Base-by-base conservation (phyloP, 1,284 basidiomycete species). In the Naganishia cerealis region DNA sequence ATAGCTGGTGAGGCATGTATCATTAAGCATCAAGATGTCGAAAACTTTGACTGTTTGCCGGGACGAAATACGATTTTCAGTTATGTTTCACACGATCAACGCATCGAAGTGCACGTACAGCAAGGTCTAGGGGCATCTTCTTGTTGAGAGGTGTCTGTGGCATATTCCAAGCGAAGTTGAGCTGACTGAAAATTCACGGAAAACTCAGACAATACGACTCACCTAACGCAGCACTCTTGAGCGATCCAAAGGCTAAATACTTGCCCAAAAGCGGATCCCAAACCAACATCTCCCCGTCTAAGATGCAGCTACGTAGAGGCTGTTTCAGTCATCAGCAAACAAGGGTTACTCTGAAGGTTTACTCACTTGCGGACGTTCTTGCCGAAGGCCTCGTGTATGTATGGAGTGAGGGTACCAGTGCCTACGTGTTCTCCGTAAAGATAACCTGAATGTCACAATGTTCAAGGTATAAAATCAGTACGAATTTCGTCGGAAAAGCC, bases 211-310 rank as follows among this genome's bases (percentile, higher is more conserved):
- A n/a, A 16, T 15, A 18, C 18, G 15, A 36, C 83, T 65, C 71
- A 91, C 91, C 88, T 9, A 88, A 81, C 1, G 92, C 93, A 40
- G 92, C 91, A 0, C 91, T 91, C 79, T 97, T 98, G 59, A 98
- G 81, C 0, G 87, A 90, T 0, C 94, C 94, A 72, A 98, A 97
- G 0, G 93, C 90, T 13, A 94, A 82, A 75, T 91, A 91, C 53
- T 90, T 86, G 71, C 90, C 88, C 0, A 90, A 87, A 1, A 89
- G 83, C 0, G 94, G 94, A 77, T 97, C 94, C 90, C 91, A 96
- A 2, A 94, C 94, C 52, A 98, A 82, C 94, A 98, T 96, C 78
- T 98, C 94, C 0, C 94, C 94, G 73, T 97, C 94, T 18, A 97
- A 81, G 54, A 97, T 91, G 73, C 94, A 88, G 59, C 94, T 95